These are phyloP conservation scores for Irpex rosettiformis DNA, from an alignment of 1,284 basidiomycete species.

Conservation along the genomic window DNA sequence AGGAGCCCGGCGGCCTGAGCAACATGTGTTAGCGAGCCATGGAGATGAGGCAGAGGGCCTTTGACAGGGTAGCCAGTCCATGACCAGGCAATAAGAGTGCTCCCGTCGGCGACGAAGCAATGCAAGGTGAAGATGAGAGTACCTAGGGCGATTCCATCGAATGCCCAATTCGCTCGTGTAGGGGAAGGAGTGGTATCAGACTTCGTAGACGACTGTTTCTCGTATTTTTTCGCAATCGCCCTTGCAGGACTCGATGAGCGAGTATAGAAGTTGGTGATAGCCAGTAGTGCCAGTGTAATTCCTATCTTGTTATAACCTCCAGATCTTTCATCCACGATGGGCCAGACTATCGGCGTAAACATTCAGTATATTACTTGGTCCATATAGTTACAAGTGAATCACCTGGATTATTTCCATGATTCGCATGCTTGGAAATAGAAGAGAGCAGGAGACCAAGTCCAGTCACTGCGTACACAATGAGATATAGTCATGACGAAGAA, in stretches of 20 bases:
- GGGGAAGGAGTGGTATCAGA: constrained; percentile 12
- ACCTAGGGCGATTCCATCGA: constrained; percentile 63
- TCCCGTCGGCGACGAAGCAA: constrained; percentile 75
- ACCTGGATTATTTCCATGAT: constrained; percentile 82
- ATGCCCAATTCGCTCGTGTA: constrained; percentile 37
- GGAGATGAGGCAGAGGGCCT: constrained; percentile 75
- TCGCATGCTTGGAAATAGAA: constrained; percentile 74
- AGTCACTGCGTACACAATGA: constrained; percentile 41
- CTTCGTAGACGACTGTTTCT: not conserved
- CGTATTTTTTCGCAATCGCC: constrained; percentile 2
- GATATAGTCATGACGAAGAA: not conserved
- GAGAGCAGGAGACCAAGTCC: constrained; percentile 67
- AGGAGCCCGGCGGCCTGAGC: constrained; percentile 59
- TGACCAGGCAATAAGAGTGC: constrained; percentile 85
- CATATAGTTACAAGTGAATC: constrained; percentile 15
- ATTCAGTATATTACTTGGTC: constrained; percentile 2
- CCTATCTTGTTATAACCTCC: constrained; percentile 76
- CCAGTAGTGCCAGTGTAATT: constrained; percentile 47
- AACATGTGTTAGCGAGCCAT: constrained; percentile 69
- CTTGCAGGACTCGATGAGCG: constrained; percentile 10
- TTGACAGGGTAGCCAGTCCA: constrained; percentile 86
- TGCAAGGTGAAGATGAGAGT: constrained; percentile 77
- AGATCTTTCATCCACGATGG: constrained; percentile 63
- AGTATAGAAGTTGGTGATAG: constrained; percentile 34
- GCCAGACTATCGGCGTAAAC: constrained; percentile 64